Evolutionary conservation across 164 flowering plant genomes (phyloP), one percentile per base, ranked within the genome.

Genomic region (Santalum album): DNA sequence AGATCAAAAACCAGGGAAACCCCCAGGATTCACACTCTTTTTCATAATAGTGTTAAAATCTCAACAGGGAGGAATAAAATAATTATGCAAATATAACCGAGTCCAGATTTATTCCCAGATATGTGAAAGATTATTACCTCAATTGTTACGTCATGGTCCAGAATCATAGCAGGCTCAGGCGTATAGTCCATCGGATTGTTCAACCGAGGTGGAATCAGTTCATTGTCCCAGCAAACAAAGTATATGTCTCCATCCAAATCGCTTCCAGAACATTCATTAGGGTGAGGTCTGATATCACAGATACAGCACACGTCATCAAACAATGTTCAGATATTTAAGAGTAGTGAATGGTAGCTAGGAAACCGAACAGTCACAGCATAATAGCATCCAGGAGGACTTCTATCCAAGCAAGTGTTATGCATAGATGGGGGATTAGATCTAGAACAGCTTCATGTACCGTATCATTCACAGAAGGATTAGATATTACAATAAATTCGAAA

Each of bases 201-300:
- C n/a, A 0, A 27, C 26, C 27, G 17, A 2, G 26, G 26, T 5
- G 51, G 51, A 17, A 49, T 17, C 9, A 49, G 15, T 16, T 49
- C 51, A 2, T 23, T 3, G 51, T 49, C 51, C 51, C 51, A 49
- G 18, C 51, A 49, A 12, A 49, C 51, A 25, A 22, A 49, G 7
- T 22, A 49, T 12, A 23, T 15, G 12, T 49, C 97, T 19, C 96
- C 95, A 69, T 87, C 96, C 67, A 87, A 68, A 78, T 90, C 97
- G 66, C 98, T 87, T 32, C 96, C 96, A 0, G 98, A 91, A 55
- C 98, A 91, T 67, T 91, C 98, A 65, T 91, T 86, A 27, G 98
- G 86, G 61, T 91, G 98, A 21, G 98, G 96, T 54, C 98, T 91
- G 46, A 52, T 6, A 29, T 23, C 14, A 11, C 21, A 46, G 14